Evolutionary conservation across 768 basidiomycete genomes (phyloP), one percentile per base, ranked within the genome.

Genomic region (Mycena alexandri): DNA sequence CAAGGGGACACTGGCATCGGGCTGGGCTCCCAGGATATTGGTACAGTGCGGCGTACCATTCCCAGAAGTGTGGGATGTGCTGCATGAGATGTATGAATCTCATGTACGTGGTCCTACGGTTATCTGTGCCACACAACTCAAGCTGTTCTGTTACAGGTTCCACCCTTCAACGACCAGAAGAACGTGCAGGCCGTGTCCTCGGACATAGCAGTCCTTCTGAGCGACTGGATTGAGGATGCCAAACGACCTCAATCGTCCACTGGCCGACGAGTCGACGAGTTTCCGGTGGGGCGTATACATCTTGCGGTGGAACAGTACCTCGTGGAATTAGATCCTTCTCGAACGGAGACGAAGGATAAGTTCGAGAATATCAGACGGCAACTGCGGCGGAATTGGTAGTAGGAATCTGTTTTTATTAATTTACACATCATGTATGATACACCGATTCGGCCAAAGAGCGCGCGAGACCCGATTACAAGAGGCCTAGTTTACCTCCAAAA

Each of bases 21-120:
- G 96, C 14, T 98, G 97, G 97, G 90, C 90, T 0, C 87, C 94
- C 8, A 85, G 90, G 51, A 84, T 93, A 61, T 80, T 99, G 63
- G 83, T 89, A 21, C 91, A 95, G 76, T 96, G 92, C 60, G 89
- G 91, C 2, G 90, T 96, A 24, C 91, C 93, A 11, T 91, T 88
- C 71, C 83, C 86, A 41, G 93, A 95, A 63, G 85, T 96, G 59
- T 97, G 95, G 88, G 91, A 94, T 71, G 87, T 92, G 22, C 84
- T 94, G 69, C 91, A 94, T 71, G 91, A 91, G 75, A 91, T 95
- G 86, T 93, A 93, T 68, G 92, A 95, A 75, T 93, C 93, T 25
- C 93, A 95, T 81, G 96, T 95, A 78, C 73, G 83, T 77, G 67
- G 12, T 43, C 19, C 21, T 33, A 19, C 22, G 22, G 50, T 21